phyloP scores from a whole-genome alignment of 73 alveolate genomes.

The Tetrahymena thermophila region DNA sequence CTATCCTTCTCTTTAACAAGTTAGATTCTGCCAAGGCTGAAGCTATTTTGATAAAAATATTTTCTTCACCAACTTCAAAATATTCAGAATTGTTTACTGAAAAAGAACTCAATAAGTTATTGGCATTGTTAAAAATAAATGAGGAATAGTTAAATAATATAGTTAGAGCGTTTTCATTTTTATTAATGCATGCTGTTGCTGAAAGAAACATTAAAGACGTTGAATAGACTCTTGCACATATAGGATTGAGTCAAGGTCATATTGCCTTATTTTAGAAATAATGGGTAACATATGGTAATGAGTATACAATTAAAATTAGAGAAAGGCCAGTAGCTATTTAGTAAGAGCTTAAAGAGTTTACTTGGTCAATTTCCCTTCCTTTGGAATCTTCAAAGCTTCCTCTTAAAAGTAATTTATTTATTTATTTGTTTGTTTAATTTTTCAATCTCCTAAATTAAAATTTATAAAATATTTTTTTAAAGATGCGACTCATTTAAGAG shows the following conservation, averaged over 20 bases:
- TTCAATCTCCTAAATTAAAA: background rate
- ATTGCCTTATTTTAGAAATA: conserved; percentile 6
- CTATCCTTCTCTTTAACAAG: conserved; percentile 7
- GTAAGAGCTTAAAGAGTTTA: conserved; percentile 23
- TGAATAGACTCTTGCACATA: conserved; percentile 16
- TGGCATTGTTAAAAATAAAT: background rate
- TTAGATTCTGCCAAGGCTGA: conserved; percentile 22
- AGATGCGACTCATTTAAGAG: conserved; percentile 33
- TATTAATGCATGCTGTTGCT: conserved; percentile 40
- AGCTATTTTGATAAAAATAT: conserved; percentile 20
- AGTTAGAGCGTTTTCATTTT: conserved; percentile 33
- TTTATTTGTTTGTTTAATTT: background rate
- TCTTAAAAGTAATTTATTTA: conserved; percentile 4
- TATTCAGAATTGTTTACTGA: conserved; percentile 26
- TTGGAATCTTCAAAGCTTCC: conserved; percentile 38
- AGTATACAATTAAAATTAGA: conserved; percentile 28
- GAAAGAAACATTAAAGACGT: conserved; percentile 35
- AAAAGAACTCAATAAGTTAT: conserved; percentile 23
- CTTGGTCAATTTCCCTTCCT: conserved; percentile 32
- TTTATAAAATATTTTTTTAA: background rate
- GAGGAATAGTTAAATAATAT: conserved; percentile 28
- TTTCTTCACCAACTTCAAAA: conserved; percentile 20
- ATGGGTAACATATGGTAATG: conserved; percentile 42
- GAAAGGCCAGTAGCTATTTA: conserved; percentile 33
- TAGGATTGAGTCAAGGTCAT: conserved; percentile 7